A percentile compares a stretch with the other conserved stretches of the same genome.
Conservation (phyloP, 495 filamentous ascomycete genomes). For the Penicillium maclennaniae region DNA sequence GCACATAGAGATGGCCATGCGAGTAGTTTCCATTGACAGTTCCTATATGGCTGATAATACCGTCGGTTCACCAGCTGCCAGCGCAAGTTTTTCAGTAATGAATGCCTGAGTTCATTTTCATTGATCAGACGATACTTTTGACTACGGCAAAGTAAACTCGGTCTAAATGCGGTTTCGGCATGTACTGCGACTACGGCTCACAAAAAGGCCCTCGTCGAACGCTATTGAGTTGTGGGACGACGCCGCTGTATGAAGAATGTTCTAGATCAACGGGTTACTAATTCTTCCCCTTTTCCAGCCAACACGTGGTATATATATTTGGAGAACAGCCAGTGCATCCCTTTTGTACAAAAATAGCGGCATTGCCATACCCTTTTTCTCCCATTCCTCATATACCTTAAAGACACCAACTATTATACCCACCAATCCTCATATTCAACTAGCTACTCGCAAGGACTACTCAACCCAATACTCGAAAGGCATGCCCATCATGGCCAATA, state of each 20-base stretch:
- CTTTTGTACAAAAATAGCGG: background rate
- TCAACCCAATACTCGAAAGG: conserved; percentile 5
- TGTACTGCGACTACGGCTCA: conserved; percentile 5
- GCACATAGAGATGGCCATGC: background rate
- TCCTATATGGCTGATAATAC: conserved; percentile 7
- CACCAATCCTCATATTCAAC: conserved; percentile 8
- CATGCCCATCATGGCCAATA: conserved; percentile 17
- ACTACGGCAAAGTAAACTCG: conserved; percentile 2
- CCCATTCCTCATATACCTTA: conserved; percentile 1
- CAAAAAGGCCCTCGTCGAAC: conserved; percentile 2
- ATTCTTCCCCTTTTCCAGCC: conserved; percentile 1
- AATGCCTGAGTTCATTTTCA: conserved; percentile 5
- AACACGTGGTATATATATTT: conserved; percentile 11
- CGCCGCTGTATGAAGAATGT: conserved; percentile 4
- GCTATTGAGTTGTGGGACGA: conserved; percentile 6
- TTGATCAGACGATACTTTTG: conserved; percentile 9
- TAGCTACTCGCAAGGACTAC: conserved; percentile 6
- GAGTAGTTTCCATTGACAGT: conserved; percentile 1
- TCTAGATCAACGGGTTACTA: conserved; percentile 6
- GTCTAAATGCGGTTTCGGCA: conserved; percentile 1
- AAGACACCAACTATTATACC: conserved; percentile 4
- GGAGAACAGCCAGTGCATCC: conserved; percentile 5
- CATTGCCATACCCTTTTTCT: background rate
- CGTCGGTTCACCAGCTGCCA: conserved; percentile 3
- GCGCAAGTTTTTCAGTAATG: conserved; percentile 5